A percentile compares a stretch with the other conserved stretches of the same genome.
Conservation (phyloP, 208 protist species). For the Tritrichomonas musculus region DNA sequence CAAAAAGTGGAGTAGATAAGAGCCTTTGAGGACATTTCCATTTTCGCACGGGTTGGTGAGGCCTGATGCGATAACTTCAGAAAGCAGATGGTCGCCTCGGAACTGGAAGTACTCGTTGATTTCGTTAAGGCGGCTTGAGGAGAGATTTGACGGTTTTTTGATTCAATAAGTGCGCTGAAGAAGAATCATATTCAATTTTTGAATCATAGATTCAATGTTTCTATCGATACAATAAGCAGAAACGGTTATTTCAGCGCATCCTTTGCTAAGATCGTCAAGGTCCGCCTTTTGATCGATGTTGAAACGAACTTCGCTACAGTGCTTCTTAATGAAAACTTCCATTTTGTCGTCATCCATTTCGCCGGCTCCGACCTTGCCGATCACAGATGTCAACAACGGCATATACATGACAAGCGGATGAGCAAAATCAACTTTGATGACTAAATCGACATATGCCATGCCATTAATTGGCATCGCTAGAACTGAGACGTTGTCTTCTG, state of each 20-base stretch:
- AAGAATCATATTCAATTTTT: background rate
- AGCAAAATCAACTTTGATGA: background rate
- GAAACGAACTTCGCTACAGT: too few species aligned
- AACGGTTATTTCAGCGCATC: too few species aligned
- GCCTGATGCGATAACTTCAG: too few species aligned
- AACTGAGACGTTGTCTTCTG: background rate
- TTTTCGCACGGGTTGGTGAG: background rate
- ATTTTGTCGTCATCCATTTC: background rate
- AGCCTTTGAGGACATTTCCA: background rate
- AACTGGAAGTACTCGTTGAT: too few species aligned
- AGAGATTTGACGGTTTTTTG: too few species aligned
- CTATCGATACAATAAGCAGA: background rate
- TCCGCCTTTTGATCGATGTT: too few species aligned
- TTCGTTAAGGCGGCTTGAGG: too few species aligned
- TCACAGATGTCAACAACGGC: background rate
- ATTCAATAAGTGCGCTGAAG: too few species aligned
- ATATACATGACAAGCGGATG: background rate
- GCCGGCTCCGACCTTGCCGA: background rate
- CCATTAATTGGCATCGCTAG: background rate
- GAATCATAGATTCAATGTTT: background rate
- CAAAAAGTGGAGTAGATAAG: background rate
- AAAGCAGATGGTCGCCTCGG: too few species aligned
- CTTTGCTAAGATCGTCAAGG: too few species aligned
- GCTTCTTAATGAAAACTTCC: background rate
- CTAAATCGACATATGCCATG: background rate